Percentiles rank a stretch among this genome's conserved stretches.
These are phyloP conservation scores for Fusarium sp. DNA, from an alignment of 2,329 filamentous ascomycete genomes.

Conservation along the genomic window DNA sequence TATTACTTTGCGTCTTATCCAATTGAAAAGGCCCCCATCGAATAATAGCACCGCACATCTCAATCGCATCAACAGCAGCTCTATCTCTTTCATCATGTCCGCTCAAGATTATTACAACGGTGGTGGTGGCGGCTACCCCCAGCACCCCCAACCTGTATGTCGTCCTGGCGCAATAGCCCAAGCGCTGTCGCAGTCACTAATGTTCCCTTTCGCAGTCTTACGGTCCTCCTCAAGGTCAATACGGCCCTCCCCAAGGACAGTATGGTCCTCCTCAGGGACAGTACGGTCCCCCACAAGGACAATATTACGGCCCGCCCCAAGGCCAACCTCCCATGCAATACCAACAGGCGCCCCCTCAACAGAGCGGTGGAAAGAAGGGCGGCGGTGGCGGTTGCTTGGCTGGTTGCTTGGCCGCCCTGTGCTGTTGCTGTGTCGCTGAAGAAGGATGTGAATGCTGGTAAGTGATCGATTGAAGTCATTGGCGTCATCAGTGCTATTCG, in stretches of 20 bases:
- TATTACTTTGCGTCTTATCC: not conserved
- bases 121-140: conserved; percentile 50
- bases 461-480: conserved; percentile 13
- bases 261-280: conserved; percentile 49
- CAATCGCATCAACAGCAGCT: conserved; percentile 8
- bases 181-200: conserved; percentile 26
- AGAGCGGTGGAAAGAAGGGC: conserved; percentile 51
- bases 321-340: conserved; percentile 58
- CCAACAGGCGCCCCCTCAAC: conserved; percentile 53
- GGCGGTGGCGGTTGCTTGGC: conserved; percentile 56
- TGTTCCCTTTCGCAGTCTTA: conserved; percentile 42
- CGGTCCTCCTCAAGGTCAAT: conserved; percentile 45
- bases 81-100: conserved; percentile 48
- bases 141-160: conserved; percentile 56
- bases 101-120: conserved; percentile 57
- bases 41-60: not conserved
- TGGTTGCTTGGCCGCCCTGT: conserved; percentile 60
- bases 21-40: not conserved
- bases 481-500: conserved; percentile 9
- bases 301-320: conserved; percentile 50
- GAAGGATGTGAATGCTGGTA: conserved; percentile 64
- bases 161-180: not conserved
- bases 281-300: conserved; percentile 44
- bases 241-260: conserved; percentile 44
- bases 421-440: conserved; percentile 63